Conservation (phyloP, 257 asterid species). For the Coffea eugenioides region DNA sequence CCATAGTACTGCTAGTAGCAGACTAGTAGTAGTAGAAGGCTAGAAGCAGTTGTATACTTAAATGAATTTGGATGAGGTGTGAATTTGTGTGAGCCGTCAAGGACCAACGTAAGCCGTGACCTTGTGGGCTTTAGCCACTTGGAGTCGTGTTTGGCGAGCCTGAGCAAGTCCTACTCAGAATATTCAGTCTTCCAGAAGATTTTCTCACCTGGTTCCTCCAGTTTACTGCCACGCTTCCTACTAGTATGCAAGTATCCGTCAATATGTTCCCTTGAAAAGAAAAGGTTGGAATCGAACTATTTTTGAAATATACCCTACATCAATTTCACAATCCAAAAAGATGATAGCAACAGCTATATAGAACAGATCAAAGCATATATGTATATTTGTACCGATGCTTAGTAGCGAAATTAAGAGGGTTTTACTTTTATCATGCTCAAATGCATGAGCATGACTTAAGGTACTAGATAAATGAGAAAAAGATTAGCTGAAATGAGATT, state of each 20-base stretch:
- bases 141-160: slow-evolving; percentile 20
- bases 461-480: no score
- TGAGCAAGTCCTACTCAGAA: not conserved
- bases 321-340: not conserved
- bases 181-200: slow-evolving; percentile 16
- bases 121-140: slow-evolving; percentile 6
- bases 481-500: not conserved
- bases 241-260: no score
- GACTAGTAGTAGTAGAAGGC: no score
- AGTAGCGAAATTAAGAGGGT: no score
- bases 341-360: not conserved
- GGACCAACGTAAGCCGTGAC: slow-evolving; percentile 17
- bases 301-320: not conserved
- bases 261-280: no score
- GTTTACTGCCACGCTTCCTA: no score
- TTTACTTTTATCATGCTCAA: not conserved
- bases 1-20: not conserved
- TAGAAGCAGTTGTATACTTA: not conserved
- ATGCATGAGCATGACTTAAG: not conserved
- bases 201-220: not conserved
- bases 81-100: slow-evolving; percentile 9
- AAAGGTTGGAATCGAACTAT: not conserved
- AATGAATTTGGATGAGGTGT: not conserved
- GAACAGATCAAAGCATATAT: not conserved
- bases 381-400: not conserved